Evolutionary conservation across 2,329 filamentous ascomycete genomes (phyloP).

Genomic region (Verticillium albo-atrum): DNA sequence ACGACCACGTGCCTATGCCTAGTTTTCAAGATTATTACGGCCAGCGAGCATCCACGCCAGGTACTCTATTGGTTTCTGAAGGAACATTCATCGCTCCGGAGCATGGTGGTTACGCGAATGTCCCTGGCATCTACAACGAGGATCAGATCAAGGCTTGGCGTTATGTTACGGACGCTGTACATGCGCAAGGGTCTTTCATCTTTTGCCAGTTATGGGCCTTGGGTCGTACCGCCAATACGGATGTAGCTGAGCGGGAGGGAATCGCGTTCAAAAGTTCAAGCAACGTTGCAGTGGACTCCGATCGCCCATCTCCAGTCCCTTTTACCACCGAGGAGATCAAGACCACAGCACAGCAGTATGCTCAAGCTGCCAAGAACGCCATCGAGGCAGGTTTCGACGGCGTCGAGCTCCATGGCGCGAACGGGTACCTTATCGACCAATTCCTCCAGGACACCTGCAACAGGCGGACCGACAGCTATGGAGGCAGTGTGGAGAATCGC

Average conservation of each 20-base stretch:
- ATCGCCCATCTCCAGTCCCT: slow-evolving; percentile 63
- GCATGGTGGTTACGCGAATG: slow-evolving; percentile 31
- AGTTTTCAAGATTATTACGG: slow-evolving; percentile 33
- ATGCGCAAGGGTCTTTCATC: slow-evolving; percentile 32
- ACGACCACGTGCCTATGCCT: slow-evolving; percentile 6
- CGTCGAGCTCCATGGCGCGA: slow-evolving; percentile 56
- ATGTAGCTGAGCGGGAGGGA: slow-evolving; percentile 17
- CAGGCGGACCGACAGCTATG: slow-evolving; percentile 45
- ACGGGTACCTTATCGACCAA: slow-evolving; percentile 58
- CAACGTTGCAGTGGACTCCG: slow-evolving; percentile 33
- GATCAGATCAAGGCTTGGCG: slow-evolving; percentile 34
- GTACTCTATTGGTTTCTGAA: slow-evolving; percentile 37
- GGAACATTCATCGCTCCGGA: slow-evolving; percentile 35
- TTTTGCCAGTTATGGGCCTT: slow-evolving; percentile 59
- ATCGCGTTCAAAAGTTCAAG: slow-evolving; percentile 18
- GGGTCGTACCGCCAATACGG: slow-evolving; percentile 44
- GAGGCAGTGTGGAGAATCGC: slow-evolving; percentile 48
- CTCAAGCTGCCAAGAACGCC: slow-evolving; percentile 47
- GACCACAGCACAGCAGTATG: slow-evolving; percentile 52
- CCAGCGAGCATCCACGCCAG: slow-evolving; percentile 35
- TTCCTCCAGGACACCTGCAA: slow-evolving; percentile 51
- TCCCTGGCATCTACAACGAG: slow-evolving; percentile 51
- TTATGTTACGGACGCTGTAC: slow-evolving; percentile 17
- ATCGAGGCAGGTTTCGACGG: slow-evolving; percentile 65
- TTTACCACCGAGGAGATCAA: slow-evolving; percentile 66